Evolutionary conservation across 495 filamentous ascomycete genomes (phyloP).

Genomic region (Astrothelium subdiscretum): DNA sequence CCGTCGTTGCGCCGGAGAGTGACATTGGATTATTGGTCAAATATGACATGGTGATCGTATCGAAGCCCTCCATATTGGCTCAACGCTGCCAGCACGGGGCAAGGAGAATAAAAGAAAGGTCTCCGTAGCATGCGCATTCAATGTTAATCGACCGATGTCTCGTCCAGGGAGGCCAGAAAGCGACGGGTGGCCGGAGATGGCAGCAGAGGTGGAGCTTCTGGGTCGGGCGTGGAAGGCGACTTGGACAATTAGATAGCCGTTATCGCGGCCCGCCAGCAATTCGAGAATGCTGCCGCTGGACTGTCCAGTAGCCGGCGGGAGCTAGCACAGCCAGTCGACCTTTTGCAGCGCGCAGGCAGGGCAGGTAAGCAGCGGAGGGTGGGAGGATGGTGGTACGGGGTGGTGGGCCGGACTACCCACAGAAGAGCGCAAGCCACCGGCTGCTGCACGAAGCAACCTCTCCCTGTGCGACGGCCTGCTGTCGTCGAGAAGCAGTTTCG

Average conservation of each 20-base stretch:
- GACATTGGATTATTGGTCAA: slow-evolving; percentile 41
- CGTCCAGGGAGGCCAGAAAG: not conserved
- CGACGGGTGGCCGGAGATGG: not conserved
- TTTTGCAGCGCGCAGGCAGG: not conserved
- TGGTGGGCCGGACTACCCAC: not conserved
- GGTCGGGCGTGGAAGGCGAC: not conserved
- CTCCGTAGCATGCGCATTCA: slow-evolving; percentile 1
- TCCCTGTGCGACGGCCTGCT: not conserved
- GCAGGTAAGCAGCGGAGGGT: not conserved
- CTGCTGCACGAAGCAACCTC: not conserved
- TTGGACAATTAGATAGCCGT: not conserved
- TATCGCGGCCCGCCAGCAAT: not conserved
- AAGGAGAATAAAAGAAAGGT: slow-evolving; percentile 11
- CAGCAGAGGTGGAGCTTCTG: not conserved
- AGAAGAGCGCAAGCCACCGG: not conserved
- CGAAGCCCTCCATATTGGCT: slow-evolving; percentile 50
- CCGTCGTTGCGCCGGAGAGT: slow-evolving; percentile 38
- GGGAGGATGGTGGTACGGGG: not conserved
- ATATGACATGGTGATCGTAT: slow-evolving; percentile 54
- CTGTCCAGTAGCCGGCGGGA: not conserved
- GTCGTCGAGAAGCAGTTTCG: not conserved
- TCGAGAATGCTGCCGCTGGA: not conserved
- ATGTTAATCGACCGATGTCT: not conserved
- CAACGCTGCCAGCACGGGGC: slow-evolving; percentile 17
- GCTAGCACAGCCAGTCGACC: not conserved